Evolutionary conservation across 2,329 filamentous ascomycete species (phyloP).

Genomic region (Aspergillus neotritici): DNA sequence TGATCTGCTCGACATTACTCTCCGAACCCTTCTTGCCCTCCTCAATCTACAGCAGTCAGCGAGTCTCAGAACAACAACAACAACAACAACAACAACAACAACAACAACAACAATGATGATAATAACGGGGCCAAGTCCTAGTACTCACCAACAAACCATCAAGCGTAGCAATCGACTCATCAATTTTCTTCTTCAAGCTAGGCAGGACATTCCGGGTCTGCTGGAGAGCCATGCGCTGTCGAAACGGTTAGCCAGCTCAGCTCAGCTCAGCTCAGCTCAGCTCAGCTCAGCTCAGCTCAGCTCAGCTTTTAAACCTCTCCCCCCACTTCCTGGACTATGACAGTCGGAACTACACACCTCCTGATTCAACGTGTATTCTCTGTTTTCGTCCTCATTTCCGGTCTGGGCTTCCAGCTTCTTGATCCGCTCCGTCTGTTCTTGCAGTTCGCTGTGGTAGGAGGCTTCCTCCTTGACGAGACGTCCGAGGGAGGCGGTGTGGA

Average conservation of each 20-base stretch:
- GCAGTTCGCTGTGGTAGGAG: conserved; percentile 82
- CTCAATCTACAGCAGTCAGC: conserved; percentile 24
- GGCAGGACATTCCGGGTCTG: conserved; percentile 82
- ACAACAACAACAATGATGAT: no score
- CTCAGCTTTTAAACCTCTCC: no score
- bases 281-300: neutral
- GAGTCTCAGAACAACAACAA: no score
- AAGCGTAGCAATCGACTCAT: conserved; percentile 64
- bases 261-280: no score
- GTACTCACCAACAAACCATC: conserved; percentile 67
- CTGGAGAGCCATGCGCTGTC: conserved; percentile 69
- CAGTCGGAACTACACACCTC: conserved; percentile 55
- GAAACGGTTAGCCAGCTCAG: conserved; percentile 3
- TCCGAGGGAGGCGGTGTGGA: conserved; percentile 71
- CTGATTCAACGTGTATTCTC: conserved; percentile 73
- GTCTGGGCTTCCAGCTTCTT: conserved; percentile 61
- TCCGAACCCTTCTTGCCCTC: conserved; percentile 36
- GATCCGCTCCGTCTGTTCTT: conserved; percentile 66
- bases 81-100: no score
- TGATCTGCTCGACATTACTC: conserved; percentile 38
- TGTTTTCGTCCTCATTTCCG: conserved; percentile 70
- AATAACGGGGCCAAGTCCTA: neutral
- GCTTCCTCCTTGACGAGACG: conserved; percentile 87
- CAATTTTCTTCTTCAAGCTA: conserved; percentile 64
- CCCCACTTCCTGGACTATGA: no score